These are phyloP conservation scores for Alternaria novae-zelandiae DNA, from an alignment of 2,329 filamentous ascomycete species.

Conservation along the genomic window DNA sequence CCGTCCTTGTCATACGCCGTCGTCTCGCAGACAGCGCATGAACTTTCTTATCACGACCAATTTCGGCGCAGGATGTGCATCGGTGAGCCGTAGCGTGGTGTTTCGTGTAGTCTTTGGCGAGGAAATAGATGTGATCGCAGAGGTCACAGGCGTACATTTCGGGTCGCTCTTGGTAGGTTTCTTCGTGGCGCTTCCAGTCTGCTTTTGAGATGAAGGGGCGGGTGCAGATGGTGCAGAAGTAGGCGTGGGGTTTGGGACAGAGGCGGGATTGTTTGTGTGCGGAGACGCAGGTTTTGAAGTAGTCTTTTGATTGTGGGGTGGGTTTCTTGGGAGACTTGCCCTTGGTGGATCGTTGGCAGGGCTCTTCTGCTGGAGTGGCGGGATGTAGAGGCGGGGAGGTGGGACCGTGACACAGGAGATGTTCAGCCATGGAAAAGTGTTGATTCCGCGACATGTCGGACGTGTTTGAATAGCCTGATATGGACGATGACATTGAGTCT, in stretches of 20 bases:
- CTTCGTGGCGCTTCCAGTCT: constrained; percentile 72
- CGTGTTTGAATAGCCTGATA: constrained; percentile 27
- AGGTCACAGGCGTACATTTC: constrained; percentile 69
- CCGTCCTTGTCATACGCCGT: constrained; percentile 53
- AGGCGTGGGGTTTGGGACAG: constrained; percentile 31
- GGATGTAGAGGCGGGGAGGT: constrained; percentile 1
- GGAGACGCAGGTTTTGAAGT: constrained; percentile 40
- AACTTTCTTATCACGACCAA: constrained; percentile 32
- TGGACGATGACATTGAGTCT: constrained; percentile 31
- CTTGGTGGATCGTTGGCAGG: neutral
- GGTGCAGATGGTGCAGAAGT: constrained; percentile 56
- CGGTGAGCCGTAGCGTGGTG: constrained; percentile 68
- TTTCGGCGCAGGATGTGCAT: constrained; percentile 55
- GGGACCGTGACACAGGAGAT: constrained; percentile 4
- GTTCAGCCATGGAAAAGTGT: constrained; percentile 19
- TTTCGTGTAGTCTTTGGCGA: constrained; percentile 69
- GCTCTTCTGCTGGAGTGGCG: constrained; percentile 5
- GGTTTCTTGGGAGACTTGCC: constrained; percentile 16
- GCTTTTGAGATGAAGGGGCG: constrained; percentile 70
- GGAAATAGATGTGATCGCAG: constrained; percentile 69
- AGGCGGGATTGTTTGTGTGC: constrained; percentile 28
- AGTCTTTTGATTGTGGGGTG: constrained; percentile 20
- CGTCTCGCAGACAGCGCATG: constrained; percentile 50
- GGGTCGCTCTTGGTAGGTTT: constrained; percentile 70
- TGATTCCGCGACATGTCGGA: constrained; percentile 20